Evolutionary conservation across 495 filamentous ascomycete genomes (phyloP).

Genomic region (Elasticomyces elasticus): DNA sequence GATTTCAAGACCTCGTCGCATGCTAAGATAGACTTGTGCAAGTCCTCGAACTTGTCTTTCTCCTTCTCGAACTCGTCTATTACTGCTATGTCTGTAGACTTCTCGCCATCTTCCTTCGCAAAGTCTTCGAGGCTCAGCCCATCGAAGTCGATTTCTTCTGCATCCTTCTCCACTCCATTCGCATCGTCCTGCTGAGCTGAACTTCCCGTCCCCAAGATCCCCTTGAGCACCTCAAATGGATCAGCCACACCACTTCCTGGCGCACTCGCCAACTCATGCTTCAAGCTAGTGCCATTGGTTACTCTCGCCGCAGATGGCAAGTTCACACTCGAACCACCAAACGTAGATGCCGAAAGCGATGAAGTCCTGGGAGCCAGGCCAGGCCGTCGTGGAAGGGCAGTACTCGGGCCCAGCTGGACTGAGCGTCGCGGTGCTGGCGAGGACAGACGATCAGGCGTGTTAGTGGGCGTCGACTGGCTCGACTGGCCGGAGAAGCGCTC

Average conservation of each 20-base stretch:
- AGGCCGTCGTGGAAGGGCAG: conserved; percentile 46
- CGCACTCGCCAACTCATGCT: conserved; percentile 41
- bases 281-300: conserved; percentile 57
- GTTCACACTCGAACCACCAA: conserved; percentile 63
- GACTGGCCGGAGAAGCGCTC: conserved; percentile 73
- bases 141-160: conserved; percentile 67
- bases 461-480: conserved; percentile 50
- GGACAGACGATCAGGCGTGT: conserved; percentile 51
- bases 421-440: conserved; percentile 62
- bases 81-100: conserved; percentile 42
- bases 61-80: conserved; percentile 82
- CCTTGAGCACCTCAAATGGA: conserved; percentile 61
- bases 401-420: conserved; percentile 47
- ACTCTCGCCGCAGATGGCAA: conserved; percentile 51
- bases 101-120: conserved; percentile 33
- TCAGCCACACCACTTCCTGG: conserved; percentile 48
- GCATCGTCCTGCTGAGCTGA: conserved; percentile 14
- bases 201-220: conserved; percentile 52
- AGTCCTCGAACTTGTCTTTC: conserved; percentile 78
- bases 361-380: conserved; percentile 52
- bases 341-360: conserved; percentile 54
- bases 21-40: conserved; percentile 77
- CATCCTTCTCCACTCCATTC: conserved; percentile 24
- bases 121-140: conserved; percentile 67
- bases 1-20: conserved; percentile 91